Evolutionary conservation across 2,329 filamentous ascomycete genomes (phyloP), one percentile per base, ranked within the genome.

Genomic region (Fusarium burgessii): DNA sequence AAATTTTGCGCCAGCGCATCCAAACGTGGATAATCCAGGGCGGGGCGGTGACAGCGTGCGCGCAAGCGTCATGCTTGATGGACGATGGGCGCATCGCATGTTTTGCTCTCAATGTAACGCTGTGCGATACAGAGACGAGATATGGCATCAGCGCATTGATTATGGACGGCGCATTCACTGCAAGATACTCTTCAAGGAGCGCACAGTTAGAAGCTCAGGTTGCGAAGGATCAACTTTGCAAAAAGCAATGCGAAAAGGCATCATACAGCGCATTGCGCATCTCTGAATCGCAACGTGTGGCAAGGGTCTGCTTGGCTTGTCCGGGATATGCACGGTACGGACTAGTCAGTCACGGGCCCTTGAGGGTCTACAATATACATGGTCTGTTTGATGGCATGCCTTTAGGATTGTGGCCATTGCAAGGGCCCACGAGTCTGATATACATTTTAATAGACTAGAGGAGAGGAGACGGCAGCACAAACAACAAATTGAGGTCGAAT

Each of bases 61-160:
- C 73, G 63, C 72, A 76, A 76, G 74, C 74, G 74, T 76, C 74
- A 76, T 76, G 74, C 73, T 76, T 55, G 68, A 68, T 66, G 71
- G 56, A 67, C 66, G 61, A 72, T 76, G 73, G 72, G 72, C 74
- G 68, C 72, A 75, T 76, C 74, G 68, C 72, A 76, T 68, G 57
- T 60, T 73, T 60, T 56, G 38, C 59, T 67, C 62, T 23, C 67
- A 67, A 71, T 64, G 71, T 58, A 75, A 73, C 70, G 69, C 70
- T 55, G 61, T 55, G 57, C 63, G 33, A 62, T 38, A 55, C 52
- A 47, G 56, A 70, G 49, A 41, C 23, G 14, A 66, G 35, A 66
- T 51, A 52, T 23, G 36, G 29, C 14, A 60, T 59, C 47, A 45
- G 59, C 62, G 71, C 69, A 74, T 75, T 65, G 27, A 57, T 36